Evolutionary conservation across 2,329 filamentous ascomycete species (phyloP).

Genomic region (Zymoseptoria crescenta): DNA sequence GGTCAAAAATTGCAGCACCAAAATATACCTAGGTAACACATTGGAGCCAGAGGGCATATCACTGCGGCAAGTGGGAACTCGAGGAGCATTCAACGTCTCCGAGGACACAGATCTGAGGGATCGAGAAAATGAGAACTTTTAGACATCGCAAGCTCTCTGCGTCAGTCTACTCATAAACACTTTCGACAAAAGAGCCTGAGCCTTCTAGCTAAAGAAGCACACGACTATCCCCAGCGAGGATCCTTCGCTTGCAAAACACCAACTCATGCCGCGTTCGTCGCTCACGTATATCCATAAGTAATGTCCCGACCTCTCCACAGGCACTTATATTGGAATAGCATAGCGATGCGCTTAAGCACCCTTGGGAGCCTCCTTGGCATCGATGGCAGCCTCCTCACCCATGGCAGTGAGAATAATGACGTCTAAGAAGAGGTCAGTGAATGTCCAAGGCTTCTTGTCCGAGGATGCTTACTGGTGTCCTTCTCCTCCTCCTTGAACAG

Average conservation of each 20-base stretch:
- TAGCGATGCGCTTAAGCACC: constrained; percentile 12
- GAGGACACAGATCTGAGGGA: not conserved
- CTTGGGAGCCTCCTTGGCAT: constrained; percentile 83
- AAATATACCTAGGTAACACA: no score
- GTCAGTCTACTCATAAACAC: constrained; percentile 20
- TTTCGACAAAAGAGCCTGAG: constrained; percentile 13
- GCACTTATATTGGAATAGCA: constrained; percentile 8
- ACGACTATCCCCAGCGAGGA: constrained; percentile 19
- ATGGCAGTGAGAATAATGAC: constrained; percentile 91
- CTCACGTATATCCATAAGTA: constrained; percentile 16
- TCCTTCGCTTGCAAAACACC: constrained; percentile 18
- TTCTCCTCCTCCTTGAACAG: constrained; percentile 78
- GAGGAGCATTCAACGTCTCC: no score
- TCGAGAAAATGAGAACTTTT: constrained; percentile 5
- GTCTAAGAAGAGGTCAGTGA: constrained; percentile 45
- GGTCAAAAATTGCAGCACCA: not conserved
- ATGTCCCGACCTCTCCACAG: constrained; percentile 10
- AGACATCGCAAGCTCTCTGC: constrained; percentile 10
- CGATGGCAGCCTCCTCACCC: constrained; percentile 87
- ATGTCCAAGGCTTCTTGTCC: not conserved
- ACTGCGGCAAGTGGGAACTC: no score
- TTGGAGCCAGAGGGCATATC: no score
- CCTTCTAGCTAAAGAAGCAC: constrained; percentile 17
- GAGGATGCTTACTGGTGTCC: constrained; percentile 70
- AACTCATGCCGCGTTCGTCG: constrained; percentile 19